Percentiles rank a stretch among this genome's conserved stretches.
These are phyloP conservation scores for Murraya koenigii DNA, from an alignment of 345 rosid species.

Conservation along the genomic window DNA sequence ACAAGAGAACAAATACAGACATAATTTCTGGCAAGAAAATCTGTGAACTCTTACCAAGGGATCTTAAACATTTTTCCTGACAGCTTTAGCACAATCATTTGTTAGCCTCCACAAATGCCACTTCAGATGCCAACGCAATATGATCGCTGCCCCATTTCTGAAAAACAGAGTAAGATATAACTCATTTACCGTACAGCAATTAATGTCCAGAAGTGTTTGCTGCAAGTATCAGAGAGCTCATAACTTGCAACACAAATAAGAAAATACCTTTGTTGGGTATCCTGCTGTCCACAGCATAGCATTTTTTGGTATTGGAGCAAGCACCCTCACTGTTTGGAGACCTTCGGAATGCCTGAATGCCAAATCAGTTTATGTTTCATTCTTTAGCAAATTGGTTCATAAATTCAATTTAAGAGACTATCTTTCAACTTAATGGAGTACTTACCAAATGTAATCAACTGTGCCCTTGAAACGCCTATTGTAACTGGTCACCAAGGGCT, in stretches of 20 bases:
- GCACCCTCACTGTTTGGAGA: slow-evolving; percentile 77
- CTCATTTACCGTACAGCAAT: neutral
- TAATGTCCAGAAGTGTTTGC: neutral
- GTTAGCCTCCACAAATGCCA: slow-evolving; percentile 43
- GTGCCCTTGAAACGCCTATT: slow-evolving; percentile 88
- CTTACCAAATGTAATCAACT: slow-evolving; percentile 92
- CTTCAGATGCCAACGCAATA: slow-evolving; percentile 80
- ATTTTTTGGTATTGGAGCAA: slow-evolving; percentile 86
- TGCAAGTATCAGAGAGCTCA: neutral
- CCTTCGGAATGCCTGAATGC: slow-evolving; percentile 78
- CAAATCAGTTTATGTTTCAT: slow-evolving; percentile 3
- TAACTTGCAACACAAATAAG: neutral
- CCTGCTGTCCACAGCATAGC: slow-evolving; percentile 90
- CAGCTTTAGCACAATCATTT: slow-evolving; percentile 14
- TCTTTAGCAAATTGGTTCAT: neutral
- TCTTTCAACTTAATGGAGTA: neutral
- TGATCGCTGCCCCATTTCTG: slow-evolving; percentile 99
- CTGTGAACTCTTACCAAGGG: neutral
- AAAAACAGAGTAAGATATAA: neutral
- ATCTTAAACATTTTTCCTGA: slow-evolving; percentile 5
- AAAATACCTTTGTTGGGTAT: slow-evolving; percentile 82
- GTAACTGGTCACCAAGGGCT: slow-evolving; percentile 87
- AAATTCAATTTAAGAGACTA: neutral
- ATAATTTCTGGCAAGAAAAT: neutral
- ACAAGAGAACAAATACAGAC: neutral